Percentiles rank a stretch among this genome's conserved stretches.
Conservation (phyloP, 2,329 filamentous ascomycete genomes). For the Arthrobotrys musiformis region DNA sequence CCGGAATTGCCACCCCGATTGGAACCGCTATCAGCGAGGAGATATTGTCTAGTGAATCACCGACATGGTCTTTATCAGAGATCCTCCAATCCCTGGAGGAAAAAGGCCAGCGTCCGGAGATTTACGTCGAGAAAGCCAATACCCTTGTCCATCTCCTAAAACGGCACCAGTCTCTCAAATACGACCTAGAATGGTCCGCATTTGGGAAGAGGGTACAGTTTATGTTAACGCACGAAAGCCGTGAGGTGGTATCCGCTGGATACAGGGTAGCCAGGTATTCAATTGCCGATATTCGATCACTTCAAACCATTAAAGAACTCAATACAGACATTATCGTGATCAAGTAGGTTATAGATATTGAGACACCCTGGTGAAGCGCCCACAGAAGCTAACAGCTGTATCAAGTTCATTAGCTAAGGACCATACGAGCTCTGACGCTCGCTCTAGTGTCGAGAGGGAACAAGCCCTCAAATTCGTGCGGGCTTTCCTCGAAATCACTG, state of each 20-base stretch:
- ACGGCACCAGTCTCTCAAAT: conserved; percentile 89
- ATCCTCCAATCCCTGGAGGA: conserved; percentile 88
- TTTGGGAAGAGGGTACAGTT: conserved; percentile 94
- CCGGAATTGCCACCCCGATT: conserved; percentile 23
- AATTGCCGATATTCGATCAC: conserved; percentile 88
- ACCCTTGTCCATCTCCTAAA: conserved; percentile 96
- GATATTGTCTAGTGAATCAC: conserved; percentile 72
- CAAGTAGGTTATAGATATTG: conserved; percentile 65
- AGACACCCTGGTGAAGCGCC: background rate
- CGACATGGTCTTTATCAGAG: conserved; percentile 89
- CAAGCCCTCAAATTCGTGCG: conserved; percentile 96
- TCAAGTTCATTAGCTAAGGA: conserved; percentile 53
- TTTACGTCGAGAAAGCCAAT: conserved; percentile 93
- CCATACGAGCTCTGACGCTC: conserved; percentile 65
- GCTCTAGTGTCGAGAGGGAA: conserved; percentile 95
- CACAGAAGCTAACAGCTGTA: background rate
- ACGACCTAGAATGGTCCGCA: conserved; percentile 94
- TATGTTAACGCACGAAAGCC: conserved; percentile 93
- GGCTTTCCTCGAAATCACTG: conserved; percentile 94
- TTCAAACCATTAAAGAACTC: conserved; percentile 85
- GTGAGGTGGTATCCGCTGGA: conserved; percentile 93
- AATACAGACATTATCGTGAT: conserved; percentile 95
- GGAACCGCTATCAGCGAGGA: conserved; percentile 43
- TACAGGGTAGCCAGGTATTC: conserved; percentile 94
- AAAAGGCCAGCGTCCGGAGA: conserved; percentile 88